These are phyloP conservation scores for Saccharomycopsis phalli DNA, from an alignment of 1,139 yeast species.

Conservation along the genomic window DNA sequence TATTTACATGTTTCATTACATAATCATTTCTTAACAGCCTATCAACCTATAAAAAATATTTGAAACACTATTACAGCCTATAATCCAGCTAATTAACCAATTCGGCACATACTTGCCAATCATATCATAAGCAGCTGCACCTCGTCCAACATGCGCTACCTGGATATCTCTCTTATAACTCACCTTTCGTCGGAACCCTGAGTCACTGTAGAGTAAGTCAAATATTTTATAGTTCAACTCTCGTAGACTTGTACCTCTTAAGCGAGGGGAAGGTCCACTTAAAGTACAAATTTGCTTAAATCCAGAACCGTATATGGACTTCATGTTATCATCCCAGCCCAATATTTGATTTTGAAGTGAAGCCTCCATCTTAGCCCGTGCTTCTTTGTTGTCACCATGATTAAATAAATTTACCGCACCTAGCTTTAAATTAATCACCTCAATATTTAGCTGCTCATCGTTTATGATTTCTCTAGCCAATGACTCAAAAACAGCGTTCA, in stretches of 20 bases:
- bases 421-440: slow-evolving; percentile 38
- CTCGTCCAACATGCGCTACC: slow-evolving; percentile 42
- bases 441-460: slow-evolving; percentile 30
- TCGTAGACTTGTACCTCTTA: slow-evolving; percentile 36
- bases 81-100: slow-evolving; percentile 21
- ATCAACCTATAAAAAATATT: neutral
- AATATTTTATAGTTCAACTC: slow-evolving; percentile 46
- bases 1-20: too few species aligned
- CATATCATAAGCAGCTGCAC: slow-evolving; percentile 39
- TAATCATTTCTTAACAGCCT: neutral
- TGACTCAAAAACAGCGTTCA: slow-evolving; percentile 30
- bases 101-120: slow-evolving; percentile 24
- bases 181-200: slow-evolving; percentile 22
- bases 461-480: slow-evolving; percentile 33
- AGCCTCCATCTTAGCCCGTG: slow-evolving; percentile 28
- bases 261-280: slow-evolving; percentile 31
- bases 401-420: slow-evolving; percentile 40
- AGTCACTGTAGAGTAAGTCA: slow-evolving; percentile 39
- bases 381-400: slow-evolving; percentile 25
- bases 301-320: slow-evolving; percentile 30
- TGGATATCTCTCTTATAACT: slow-evolving; percentile 24
- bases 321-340: slow-evolving; percentile 36
- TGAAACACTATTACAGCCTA: slow-evolving; percentile 6
- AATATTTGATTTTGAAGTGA: slow-evolving; percentile 32
- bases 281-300: slow-evolving; percentile 32